A percentile compares a stretch with the other conserved stretches of the same genome.
Conservation (phyloP, 140 eudicot genomes). For the Anethum foeniculum region DNA sequence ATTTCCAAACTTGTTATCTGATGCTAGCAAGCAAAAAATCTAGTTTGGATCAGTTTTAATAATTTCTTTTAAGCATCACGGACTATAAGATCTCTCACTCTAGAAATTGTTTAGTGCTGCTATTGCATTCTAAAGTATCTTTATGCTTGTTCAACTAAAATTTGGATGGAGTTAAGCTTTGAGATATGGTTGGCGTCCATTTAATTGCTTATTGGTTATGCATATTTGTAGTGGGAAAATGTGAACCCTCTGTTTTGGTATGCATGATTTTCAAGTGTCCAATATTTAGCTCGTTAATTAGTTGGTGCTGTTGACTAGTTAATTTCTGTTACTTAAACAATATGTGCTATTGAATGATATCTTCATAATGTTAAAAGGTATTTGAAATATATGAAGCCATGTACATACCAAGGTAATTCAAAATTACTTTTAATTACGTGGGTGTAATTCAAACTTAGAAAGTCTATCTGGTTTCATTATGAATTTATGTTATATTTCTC, state of each 20-base stretch:
- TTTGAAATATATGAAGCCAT: not conserved
- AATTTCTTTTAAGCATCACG: not conserved
- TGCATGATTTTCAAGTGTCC: not conserved
- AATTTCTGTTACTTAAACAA: not conserved
- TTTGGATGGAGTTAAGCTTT: not conserved
- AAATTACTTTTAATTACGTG: not conserved
- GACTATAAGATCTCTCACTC: not conserved
- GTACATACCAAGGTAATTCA: not conserved
- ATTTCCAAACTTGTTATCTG: not conserved
- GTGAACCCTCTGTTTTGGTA: not conserved
- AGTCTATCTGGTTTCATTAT: not conserved
- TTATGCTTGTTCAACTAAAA: not conserved
- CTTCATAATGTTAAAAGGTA: not conserved
- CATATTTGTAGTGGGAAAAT: not conserved
- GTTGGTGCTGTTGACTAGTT: not conserved
- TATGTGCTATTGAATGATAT: not conserved
- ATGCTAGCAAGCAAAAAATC: not conserved
- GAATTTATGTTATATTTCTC: not conserved
- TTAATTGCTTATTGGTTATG: not conserved
- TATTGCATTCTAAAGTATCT: not conserved
- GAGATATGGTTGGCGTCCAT: not conserved
- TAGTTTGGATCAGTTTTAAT: not conserved
- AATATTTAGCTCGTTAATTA: not conserved
- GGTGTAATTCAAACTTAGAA: not conserved
- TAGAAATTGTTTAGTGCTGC: not conserved